phyloP scores from a whole-genome alignment of 1,139 yeast genomes.

The Yamadazyma buinensis region DNA sequence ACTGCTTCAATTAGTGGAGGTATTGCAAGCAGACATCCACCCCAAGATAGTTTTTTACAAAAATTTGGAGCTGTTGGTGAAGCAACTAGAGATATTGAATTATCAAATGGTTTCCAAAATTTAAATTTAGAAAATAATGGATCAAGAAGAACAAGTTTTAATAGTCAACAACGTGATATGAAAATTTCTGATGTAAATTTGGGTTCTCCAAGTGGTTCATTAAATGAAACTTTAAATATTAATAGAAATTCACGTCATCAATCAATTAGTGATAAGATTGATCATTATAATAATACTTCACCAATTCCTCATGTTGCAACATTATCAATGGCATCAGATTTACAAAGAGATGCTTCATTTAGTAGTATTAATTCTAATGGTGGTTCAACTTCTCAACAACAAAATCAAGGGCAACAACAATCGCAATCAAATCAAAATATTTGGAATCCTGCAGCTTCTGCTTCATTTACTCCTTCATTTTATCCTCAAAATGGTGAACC shows the following conservation, averaged over 20 bases:
- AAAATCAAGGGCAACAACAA: slow-evolving; percentile 1
- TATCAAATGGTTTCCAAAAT: slow-evolving; percentile 28
- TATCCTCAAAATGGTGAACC: slow-evolving; percentile 7
- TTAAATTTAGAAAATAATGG: slow-evolving; percentile 24
- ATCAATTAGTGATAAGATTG: slow-evolving; percentile 63
- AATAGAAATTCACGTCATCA: slow-evolving; percentile 48
- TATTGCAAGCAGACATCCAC: slow-evolving; percentile 44
- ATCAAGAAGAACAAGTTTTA: slow-evolving; percentile 50
- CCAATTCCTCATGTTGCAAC: slow-evolving; percentile 48
- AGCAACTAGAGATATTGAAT: slow-evolving; percentile 72
- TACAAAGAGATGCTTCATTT: slow-evolving; percentile 3
- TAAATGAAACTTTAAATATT: slow-evolving; percentile 50
- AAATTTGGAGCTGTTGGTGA: slow-evolving; percentile 76
- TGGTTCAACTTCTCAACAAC: not conserved
- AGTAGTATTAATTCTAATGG: not conserved
- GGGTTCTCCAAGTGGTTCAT: slow-evolving; percentile 43
- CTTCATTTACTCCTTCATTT: slow-evolving; percentile 48
- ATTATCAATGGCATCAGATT: slow-evolving; percentile 30
- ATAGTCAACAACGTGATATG: slow-evolving; percentile 18
- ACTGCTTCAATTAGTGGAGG: slow-evolving; percentile 65
- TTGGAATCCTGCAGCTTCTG: slow-evolving; percentile 66
- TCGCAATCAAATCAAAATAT: slow-evolving; percentile 26
- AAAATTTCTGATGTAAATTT: slow-evolving; percentile 10
- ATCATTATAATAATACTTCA: slow-evolving; percentile 50
- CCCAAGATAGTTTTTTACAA: slow-evolving; percentile 53